Evolutionary conservation across 805 yeast genomes (phyloP).

Genomic region (Sugiyamaella smithiae): DNA sequence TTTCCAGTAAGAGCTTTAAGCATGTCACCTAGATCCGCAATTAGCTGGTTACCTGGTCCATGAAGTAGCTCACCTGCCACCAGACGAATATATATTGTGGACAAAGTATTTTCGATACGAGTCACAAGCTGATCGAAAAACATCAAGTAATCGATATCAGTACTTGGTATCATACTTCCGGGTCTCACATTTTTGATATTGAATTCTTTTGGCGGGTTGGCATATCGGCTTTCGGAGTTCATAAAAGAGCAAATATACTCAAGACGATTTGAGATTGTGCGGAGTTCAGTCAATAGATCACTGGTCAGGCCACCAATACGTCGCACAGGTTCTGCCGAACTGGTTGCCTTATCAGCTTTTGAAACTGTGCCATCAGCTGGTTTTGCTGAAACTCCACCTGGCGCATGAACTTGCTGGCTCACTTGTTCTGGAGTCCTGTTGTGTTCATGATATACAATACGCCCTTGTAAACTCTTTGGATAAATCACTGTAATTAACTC

Average conservation of each 20-base stretch:
- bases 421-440: constrained; percentile 20
- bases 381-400: neutral
- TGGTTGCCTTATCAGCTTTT: neutral
- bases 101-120: constrained; percentile 33
- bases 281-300: constrained; percentile 17
- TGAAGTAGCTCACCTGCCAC: neutral
- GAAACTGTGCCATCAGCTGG: neutral
- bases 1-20: neutral
- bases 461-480: constrained; percentile 44
- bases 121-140: constrained; percentile 33
- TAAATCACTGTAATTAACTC: constrained; percentile 78
- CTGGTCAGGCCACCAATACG: constrained; percentile 21
- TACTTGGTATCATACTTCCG: constrained; percentile 21
- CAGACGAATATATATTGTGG: constrained; percentile 29
- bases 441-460: constrained; percentile 16
- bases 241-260: constrained; percentile 26
- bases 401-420: constrained; percentile 11
- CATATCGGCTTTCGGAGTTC: neutral
- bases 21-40: constrained; percentile 8
- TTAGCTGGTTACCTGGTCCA: neutral
- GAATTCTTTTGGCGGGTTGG: constrained; percentile 13
- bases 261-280: constrained; percentile 24
- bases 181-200: constrained; percentile 18
- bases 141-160: constrained; percentile 25
- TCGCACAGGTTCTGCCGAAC: constrained; percentile 4